Conservation (phyloP, 1,284 basidiomycete species). For the Rhodofomes roseus region DNA sequence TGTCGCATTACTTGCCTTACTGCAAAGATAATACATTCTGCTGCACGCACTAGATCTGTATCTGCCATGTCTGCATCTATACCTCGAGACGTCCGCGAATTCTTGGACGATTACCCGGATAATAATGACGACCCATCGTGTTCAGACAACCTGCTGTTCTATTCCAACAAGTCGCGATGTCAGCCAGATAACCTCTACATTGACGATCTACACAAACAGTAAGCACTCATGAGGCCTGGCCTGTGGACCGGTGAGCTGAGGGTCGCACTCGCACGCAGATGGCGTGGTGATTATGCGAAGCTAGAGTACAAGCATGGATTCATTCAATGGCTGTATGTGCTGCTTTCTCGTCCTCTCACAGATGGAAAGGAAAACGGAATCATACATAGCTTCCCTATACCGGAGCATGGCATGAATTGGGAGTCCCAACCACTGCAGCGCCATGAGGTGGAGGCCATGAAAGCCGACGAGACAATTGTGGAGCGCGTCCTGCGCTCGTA, state of each 20-base stretch:
- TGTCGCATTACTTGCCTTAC: background rate
- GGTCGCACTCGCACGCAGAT: constrained; percentile 35
- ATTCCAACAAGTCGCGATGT: constrained; percentile 53
- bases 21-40: too few relatives aligned
- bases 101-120: constrained; percentile 58
- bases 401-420: constrained; percentile 67
- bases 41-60: background rate
- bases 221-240: constrained; percentile 12
- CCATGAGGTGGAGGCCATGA: constrained; percentile 64
- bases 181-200: constrained; percentile 59
- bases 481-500: constrained; percentile 58
- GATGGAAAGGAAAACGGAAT: background rate
- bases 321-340: constrained; percentile 70
- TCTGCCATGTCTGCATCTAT: constrained; percentile 15
- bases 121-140: constrained; percentile 34
- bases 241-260: background rate
- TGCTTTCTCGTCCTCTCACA: background rate
- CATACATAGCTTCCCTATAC: constrained; percentile 55
- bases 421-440: constrained; percentile 60
- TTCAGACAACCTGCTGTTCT: constrained; percentile 60
- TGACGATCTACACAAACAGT: constrained; percentile 62
- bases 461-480: constrained; percentile 43
- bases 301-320: constrained; percentile 70
- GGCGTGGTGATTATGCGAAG: constrained; percentile 57
- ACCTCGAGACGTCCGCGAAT: constrained; percentile 58